Conservation (phyloP, 1,284 basidiomycete species). For the Austropuccinia psidii region DNA sequence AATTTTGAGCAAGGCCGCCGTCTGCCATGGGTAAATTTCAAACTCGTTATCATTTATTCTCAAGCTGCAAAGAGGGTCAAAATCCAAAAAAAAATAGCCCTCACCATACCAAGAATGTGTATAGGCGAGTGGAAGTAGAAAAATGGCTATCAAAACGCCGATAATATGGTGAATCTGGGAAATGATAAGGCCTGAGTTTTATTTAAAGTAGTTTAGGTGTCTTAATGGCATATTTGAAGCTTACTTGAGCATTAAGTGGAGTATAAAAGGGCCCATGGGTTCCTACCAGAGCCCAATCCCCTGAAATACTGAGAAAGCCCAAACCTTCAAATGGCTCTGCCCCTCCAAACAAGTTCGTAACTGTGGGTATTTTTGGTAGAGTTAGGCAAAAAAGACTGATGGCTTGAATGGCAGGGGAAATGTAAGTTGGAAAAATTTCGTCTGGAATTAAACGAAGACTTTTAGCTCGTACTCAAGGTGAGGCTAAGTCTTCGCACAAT, state of each 20-base stretch:
- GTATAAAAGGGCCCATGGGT: neutral
- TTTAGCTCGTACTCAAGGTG: no score
- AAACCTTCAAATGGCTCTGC: constrained; percentile 24
- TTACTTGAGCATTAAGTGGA: constrained; percentile 16
- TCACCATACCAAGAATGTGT: constrained; percentile 25
- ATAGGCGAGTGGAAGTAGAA: constrained; percentile 9
- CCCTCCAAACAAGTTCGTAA: constrained; percentile 20
- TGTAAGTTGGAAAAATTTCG: constrained; percentile 28
- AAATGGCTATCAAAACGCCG: constrained; percentile 3
- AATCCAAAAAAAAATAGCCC: neutral
- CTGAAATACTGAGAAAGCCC: constrained; percentile 10
- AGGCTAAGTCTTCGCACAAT: no score
- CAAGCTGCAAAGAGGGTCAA: neutral
- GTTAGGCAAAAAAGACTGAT: constrained; percentile 25
- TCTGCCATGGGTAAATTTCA: neutral
- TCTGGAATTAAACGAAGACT: neutral
- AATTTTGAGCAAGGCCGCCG: constrained; percentile 7
- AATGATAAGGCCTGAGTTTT: neutral
- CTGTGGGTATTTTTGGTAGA: neutral
- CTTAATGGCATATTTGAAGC: neutral
- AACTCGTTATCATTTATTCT: neutral
- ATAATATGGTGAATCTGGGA: constrained; percentile 14
- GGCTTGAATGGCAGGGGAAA: constrained; percentile 20
- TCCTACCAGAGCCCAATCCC: constrained; percentile 28
- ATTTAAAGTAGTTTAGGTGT: neutral